Conservation (phyloP, 805 yeast species). For the Isabelozyma rhagii region DNA sequence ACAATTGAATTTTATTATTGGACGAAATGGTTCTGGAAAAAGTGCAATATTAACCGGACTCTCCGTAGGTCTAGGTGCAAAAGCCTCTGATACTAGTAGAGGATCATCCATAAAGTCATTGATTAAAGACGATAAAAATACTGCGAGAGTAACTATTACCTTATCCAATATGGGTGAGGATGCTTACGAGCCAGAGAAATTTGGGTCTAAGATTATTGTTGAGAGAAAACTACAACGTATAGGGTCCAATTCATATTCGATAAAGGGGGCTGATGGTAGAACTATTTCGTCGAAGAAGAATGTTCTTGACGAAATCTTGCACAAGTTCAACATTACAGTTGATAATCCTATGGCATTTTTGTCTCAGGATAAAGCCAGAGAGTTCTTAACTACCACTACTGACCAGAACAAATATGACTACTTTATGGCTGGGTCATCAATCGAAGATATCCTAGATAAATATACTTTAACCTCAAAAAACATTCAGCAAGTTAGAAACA, state of each 20-base stretch:
- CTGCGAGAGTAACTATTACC: constrained; percentile 65
- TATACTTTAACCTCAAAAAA: constrained; percentile 32
- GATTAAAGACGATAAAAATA: constrained; percentile 70
- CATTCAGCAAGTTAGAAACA: constrained; percentile 25
- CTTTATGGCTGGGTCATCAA: constrained; percentile 78
- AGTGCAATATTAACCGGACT: constrained; percentile 86
- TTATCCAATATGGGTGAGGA: constrained; percentile 65
- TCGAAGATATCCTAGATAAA: constrained; percentile 62
- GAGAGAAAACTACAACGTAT: constrained; percentile 62
- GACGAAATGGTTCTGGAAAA: constrained; percentile 90
- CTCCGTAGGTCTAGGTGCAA: constrained; percentile 83
- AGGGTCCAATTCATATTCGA: constrained; percentile 50
- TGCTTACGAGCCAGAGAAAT: constrained; percentile 60
- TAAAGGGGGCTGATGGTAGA: constrained; percentile 52
- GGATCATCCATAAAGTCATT: constrained; percentile 68
- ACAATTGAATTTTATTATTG: constrained; percentile 79
- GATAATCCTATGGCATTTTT: constrained; percentile 90
- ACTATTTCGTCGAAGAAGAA: constrained; percentile 58
- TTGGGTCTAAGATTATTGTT: constrained; percentile 66
- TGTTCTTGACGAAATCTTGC: constrained; percentile 66
- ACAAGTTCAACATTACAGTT: constrained; percentile 70
- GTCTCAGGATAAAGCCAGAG: constrained; percentile 91
- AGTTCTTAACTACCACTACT: constrained; percentile 76
- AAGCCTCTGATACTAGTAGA: constrained; percentile 82
- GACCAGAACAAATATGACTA: constrained; percentile 68